phyloP scores from a whole-genome alignment of 768 basidiomycete species.

The Brasilioporus rufonigricans region DNA sequence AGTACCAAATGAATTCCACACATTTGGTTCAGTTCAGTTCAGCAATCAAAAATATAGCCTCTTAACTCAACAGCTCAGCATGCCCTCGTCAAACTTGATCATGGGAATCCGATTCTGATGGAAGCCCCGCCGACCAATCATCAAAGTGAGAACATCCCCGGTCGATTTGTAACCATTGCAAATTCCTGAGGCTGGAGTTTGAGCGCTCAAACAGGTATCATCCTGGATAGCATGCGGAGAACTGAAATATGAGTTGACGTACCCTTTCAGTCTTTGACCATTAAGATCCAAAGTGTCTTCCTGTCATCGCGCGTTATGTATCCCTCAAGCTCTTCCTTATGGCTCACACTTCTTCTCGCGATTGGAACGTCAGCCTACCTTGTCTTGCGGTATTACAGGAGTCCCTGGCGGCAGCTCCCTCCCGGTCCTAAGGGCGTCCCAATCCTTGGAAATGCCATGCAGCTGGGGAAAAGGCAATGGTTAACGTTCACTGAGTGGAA shows the following conservation, averaged over 20 bases:
- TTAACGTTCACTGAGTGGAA: slow-evolving; percentile 1
- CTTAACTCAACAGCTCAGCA: neutral
- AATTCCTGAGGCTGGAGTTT: neutral
- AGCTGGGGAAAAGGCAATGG: neutral
- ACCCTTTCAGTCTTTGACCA: neutral
- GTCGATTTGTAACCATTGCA: neutral
- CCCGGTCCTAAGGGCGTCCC: neutral
- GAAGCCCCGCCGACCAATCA: too few species aligned
- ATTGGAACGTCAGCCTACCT: neutral
- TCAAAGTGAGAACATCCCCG: neutral
- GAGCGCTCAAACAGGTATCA: neutral
- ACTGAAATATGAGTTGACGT: neutral
- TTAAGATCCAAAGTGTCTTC: too few species aligned
- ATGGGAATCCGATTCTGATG: neutral
- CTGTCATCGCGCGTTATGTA: neutral
- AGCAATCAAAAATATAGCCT: neutral
- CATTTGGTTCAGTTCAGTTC: neutral
- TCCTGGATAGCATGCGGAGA: neutral
- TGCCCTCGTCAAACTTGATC: neutral
- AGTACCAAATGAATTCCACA: neutral
- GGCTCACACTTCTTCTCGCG: neutral
- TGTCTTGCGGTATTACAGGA: neutral
- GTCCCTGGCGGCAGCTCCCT: neutral
- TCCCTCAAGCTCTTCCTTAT: neutral
- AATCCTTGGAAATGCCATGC: neutral